These are phyloP conservation scores for Cucurbita moschata DNA, from an alignment of 306 rosid species.

Conservation along the genomic window DNA sequence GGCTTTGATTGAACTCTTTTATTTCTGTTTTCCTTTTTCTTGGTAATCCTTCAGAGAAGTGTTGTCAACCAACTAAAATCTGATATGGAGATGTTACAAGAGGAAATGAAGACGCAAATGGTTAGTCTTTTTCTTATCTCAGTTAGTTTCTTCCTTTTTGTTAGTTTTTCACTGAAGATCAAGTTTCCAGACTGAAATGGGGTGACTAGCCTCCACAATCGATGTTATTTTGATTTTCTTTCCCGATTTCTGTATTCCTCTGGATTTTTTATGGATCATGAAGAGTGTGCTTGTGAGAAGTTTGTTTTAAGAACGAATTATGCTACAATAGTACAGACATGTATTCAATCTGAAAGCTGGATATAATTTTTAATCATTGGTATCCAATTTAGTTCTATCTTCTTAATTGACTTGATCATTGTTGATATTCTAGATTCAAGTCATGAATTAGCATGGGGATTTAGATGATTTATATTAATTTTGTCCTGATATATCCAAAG, in stretches of 20 bases:
- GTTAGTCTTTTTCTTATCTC: slow-evolving; percentile 29
- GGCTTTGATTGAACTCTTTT: neutral
- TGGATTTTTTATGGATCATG: neutral
- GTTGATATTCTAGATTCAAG: neutral
- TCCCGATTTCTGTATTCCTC: neutral
- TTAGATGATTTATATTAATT: neutral
- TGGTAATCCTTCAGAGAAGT: slow-evolving; percentile 42
- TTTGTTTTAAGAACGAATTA: neutral
- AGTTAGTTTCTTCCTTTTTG: neutral
- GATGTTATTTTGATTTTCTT: neutral
- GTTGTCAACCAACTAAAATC: slow-evolving; percentile 68
- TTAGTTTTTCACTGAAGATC: neutral
- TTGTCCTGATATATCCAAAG: neutral
- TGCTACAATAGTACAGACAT: neutral
- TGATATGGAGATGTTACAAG: slow-evolving; percentile 65
- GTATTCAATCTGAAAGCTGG: neutral
- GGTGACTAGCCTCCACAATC: neutral
- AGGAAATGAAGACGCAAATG: slow-evolving; percentile 63
- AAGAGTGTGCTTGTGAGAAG: neutral
- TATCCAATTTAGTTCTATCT: neutral
- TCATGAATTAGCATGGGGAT: neutral
- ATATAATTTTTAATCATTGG: neutral
- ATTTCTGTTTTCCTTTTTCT: slow-evolving; percentile 5
- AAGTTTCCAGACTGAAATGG: neutral
- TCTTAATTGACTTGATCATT: neutral